Evolutionary conservation across 352 stramenopile species (phyloP).

Genomic region (Phytophthora europaea): DNA sequence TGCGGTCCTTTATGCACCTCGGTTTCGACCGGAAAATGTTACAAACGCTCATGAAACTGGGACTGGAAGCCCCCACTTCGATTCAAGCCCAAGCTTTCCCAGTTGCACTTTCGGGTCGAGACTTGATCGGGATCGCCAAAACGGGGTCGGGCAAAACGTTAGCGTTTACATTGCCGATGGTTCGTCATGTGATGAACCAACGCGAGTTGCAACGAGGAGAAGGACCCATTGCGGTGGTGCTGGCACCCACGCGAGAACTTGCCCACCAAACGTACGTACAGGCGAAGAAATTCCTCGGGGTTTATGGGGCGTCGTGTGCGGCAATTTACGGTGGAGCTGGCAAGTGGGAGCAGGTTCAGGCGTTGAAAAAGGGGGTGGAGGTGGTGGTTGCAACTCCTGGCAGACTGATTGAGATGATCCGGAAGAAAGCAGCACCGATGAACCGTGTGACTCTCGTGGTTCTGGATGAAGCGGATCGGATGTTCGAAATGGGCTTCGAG

Average conservation of each 20-base stretch:
- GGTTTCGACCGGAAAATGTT: conserved; percentile 79
- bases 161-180: conserved; percentile 97
- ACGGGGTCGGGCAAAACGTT: conserved; percentile 98
- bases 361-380: conserved; percentile 75
- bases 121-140: conserved; percentile 93
- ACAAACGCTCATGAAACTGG: conserved; percentile 72
- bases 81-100: conserved; percentile 90
- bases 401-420: conserved; percentile 87
- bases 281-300: conserved; percentile 83
- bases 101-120: conserved; percentile 74
- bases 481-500: conserved; percentile 93
- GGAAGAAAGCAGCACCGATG: conserved; percentile 74
- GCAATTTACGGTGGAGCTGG: conserved; percentile 85
- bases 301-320: conserved; percentile 77
- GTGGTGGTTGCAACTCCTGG: conserved; percentile 86
- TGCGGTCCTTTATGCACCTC: conserved; percentile 83
- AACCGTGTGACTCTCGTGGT: conserved; percentile 88
- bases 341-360: conserved; percentile 88
- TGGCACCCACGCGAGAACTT: conserved; percentile 85
- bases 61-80: conserved; percentile 78
- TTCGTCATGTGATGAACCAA: conserved; percentile 92
- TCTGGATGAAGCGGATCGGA: conserved; percentile 89
- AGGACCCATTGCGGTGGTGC: conserved; percentile 82
- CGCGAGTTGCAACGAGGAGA: conserved; percentile 75
- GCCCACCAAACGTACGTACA: conserved; percentile 89